Conservation (phyloP, 371 early-diverging fungal species). For the Mucor velutinosus region DNA sequence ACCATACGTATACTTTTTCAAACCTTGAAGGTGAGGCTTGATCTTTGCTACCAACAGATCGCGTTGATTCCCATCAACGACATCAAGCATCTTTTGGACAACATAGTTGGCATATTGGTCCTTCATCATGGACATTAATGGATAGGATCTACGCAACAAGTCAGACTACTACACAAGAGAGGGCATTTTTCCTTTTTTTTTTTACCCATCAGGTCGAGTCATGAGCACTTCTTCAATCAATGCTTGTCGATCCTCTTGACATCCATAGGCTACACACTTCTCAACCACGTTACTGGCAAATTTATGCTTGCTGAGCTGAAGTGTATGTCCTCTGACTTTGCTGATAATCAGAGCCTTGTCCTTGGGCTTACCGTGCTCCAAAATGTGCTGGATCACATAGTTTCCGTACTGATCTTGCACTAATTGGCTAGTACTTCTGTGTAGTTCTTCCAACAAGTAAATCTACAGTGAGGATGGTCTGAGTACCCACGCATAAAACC, state of each 20-base stretch:
- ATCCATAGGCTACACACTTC: slow-evolving; percentile 87
- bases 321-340: slow-evolving; percentile 90
- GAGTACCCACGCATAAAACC: no score
- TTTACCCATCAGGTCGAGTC: slow-evolving; percentile 72
- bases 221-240: slow-evolving; percentile 91
- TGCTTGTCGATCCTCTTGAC: slow-evolving; percentile 67
- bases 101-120: slow-evolving; percentile 99
- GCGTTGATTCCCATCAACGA: slow-evolving; percentile 87
- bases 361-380: slow-evolving; percentile 89
- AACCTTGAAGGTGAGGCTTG: slow-evolving; percentile 84
- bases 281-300: slow-evolving; percentile 99
- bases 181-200: no score
- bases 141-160: slow-evolving; percentile 60
- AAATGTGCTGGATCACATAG: slow-evolving; percentile 99
- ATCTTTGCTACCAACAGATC: slow-evolving; percentile 84
- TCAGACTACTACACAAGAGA: no score
- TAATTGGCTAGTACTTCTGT: slow-evolving; percentile 85
- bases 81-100: slow-evolving; percentile 99
- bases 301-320: slow-evolving; percentile 95
- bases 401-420: slow-evolving; percentile 99
- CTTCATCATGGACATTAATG: slow-evolving; percentile 94
- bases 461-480: slow-evolving; percentile 23
- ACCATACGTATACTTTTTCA: slow-evolving; percentile 96
- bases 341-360: slow-evolving; percentile 86
- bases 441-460: slow-evolving; percentile 90